Evolutionary conservation across 345 rosid species (phyloP), one percentile per base, ranked within the genome.

Genomic region (Arabidopsis arenosa): DNA sequence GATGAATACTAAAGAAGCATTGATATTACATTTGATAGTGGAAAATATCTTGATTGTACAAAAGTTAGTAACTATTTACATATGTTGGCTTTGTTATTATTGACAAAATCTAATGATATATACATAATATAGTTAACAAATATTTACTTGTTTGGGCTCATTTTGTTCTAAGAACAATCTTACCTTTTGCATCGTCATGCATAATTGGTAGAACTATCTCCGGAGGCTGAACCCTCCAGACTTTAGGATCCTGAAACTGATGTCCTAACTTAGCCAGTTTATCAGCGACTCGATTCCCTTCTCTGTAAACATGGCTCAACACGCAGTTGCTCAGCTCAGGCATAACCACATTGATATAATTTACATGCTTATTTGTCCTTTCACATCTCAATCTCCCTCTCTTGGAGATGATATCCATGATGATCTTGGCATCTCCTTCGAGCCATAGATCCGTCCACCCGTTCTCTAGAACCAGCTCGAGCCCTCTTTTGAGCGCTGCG

Each of bases 211-310:
- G 48, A 14, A 93, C 84, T 75, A 85, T 83, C 0, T 84, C 59
- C 0, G 98, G 95, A 44, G 97, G 95, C 44, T 52, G 49, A 36
- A 77, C 33, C 59, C 55, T 65, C 97, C 97, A 90, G 72, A 91
- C 71, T 55, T 53, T 82, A 63, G 93, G 92, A 73, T 83, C 73
- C 63, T 78, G 72, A 41, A 79, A 73, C 39, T 65, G 81, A 73
- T 90, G 97, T 43, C 97, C 97, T 28, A 93, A 73, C 66, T 79
- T 81, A 6, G 97, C 97, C 10, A 89, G 81, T 75, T 74, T 88
- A 81, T 90, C 84, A 2, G 98, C 98, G 11, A 75, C 93, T 76
- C 91, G 75, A 39, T 91, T 91, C 9, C 93, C 97, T 86, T 93
- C 96, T 64, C 93, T 77, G 26, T 86, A 87, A 54, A 87, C 57